Conservation (phyloP, 495 filamentous ascomycete genomes). For the Xylaria castorea region DNA sequence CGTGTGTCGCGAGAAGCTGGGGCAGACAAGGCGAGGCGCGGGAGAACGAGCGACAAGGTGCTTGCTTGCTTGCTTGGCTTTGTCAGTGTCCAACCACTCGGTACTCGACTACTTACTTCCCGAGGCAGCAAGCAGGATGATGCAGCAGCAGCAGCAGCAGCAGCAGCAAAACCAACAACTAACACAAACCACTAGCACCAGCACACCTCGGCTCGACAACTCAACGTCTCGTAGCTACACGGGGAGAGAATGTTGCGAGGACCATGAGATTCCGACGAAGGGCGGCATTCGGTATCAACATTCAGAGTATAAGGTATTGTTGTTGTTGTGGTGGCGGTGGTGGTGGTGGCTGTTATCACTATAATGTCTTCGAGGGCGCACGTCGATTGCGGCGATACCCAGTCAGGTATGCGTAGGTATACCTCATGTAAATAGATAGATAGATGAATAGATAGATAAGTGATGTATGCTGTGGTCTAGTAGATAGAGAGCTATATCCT, state of each 20-base stretch:
- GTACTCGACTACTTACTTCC: not conserved
- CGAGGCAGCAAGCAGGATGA: not conserved
- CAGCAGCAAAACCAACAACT: not conserved
- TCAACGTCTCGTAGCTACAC: slow-evolving; percentile 10
- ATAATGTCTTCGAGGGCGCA: not conserved
- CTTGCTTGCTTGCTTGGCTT: not conserved
- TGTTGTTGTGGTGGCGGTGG: not conserved
- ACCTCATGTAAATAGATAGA: not conserved
- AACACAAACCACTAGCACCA: not conserved
- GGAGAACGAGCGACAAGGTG: not conserved
- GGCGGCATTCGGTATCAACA: slow-evolving; percentile 8
- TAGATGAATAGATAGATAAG: not conserved
- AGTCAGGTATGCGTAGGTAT: not conserved
- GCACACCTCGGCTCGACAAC: slow-evolving; percentile 6
- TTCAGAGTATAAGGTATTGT: not conserved
- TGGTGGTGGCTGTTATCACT: not conserved
- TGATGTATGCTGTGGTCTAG: not conserved
- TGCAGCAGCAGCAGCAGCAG: not conserved
- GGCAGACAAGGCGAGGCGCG: too few relatives aligned
- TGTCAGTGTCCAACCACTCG: not conserved
- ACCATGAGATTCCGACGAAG: not conserved
- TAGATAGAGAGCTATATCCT: not conserved
- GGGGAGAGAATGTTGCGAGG: not conserved
- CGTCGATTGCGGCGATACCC: not conserved
- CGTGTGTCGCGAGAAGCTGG: slow-evolving; percentile 1